Base-by-base conservation (phyloP, 1,284 basidiomycete species). In the Pterula multifida region DNA sequence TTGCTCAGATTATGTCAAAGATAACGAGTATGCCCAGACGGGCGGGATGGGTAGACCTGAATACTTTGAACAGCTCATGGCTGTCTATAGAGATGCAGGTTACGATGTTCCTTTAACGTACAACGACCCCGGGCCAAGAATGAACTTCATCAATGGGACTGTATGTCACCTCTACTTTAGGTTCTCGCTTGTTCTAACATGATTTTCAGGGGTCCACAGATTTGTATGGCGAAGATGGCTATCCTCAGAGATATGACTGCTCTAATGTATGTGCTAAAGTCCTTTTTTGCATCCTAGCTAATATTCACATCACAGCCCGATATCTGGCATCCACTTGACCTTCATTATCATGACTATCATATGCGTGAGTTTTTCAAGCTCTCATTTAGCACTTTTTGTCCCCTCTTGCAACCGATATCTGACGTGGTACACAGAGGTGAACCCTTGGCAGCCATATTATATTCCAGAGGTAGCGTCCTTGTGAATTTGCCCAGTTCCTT, bases 241-340 rank as follows among this genome's bases (percentile, higher is more conserved):
- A 87, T 57, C 83, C 81, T 12, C 79, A 84, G 65, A 69, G 75
- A 3, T 87, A 84, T 58, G 82, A 88, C 60, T 88, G 85, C 64
- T 81, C 81, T 1, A 69, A 78, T 55, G 28, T 32, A 32, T 6
- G 28, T 15, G 15, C 28, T 32, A 6, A 15, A 32, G 15, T 32
- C 15, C 28, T 32, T 32, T 15, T 32, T 32, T 32, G 28, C 15
- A 32, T 15, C 6, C 28, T 32, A n/a, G n/a, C n/a, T 15, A 32
- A 32, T 15, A 32, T 6, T 32, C 6, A 6, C 28, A 6, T 15
- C 28, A 6, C 28, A 32, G 28, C 81, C 84, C 0, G 61, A 67
- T 0, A 59, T 61, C 0, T 88, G 84, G 84, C 70, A 63, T 2
- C 70, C 72, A 1, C 74, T 85, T 15, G 64, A 66, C 0, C 73